Conservation (phyloP, 805 yeast species). For the Hanseniaspora meyeri region DNA sequence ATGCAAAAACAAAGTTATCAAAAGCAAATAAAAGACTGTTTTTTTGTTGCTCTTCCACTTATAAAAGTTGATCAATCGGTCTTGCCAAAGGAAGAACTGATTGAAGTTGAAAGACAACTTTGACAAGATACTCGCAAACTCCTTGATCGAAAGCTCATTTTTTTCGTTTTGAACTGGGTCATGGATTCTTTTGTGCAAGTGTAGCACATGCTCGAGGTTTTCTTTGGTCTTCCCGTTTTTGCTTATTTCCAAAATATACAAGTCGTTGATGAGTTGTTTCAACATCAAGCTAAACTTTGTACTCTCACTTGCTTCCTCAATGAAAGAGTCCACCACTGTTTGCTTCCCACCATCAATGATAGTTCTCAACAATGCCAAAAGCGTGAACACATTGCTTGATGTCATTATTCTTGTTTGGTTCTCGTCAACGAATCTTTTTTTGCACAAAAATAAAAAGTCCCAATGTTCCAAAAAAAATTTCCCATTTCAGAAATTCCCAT, state of each 20-base stretch:
- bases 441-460: not conserved
- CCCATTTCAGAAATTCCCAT: not conserved
- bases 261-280: not conserved
- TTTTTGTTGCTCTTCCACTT: slow-evolving; percentile 68
- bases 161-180: not conserved
- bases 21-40: slow-evolving; percentile 47
- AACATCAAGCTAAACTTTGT: not conserved
- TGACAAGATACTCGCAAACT: not conserved
- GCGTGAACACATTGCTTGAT: not conserved
- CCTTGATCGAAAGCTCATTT: not conserved
- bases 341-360: not conserved
- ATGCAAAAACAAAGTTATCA: slow-evolving; percentile 55
- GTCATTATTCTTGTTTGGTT: not conserved
- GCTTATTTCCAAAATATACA: not conserved
- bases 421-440: not conserved
- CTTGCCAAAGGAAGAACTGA: slow-evolving; percentile 6
- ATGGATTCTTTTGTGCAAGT: not conserved
- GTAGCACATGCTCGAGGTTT: not conserved
- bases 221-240: not conserved
- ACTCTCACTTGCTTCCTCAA: not conserved
- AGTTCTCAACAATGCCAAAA: not conserved
- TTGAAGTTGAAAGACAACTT: slow-evolving; percentile 1
- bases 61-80: slow-evolving; percentile 3
- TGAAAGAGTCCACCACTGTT: not conserved
- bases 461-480: not conserved